A percentile compares a stretch with the other conserved stretches of the same genome.
Conservation (phyloP, 1,284 basidiomycete genomes). For the Trichosporon sp. region DNA sequence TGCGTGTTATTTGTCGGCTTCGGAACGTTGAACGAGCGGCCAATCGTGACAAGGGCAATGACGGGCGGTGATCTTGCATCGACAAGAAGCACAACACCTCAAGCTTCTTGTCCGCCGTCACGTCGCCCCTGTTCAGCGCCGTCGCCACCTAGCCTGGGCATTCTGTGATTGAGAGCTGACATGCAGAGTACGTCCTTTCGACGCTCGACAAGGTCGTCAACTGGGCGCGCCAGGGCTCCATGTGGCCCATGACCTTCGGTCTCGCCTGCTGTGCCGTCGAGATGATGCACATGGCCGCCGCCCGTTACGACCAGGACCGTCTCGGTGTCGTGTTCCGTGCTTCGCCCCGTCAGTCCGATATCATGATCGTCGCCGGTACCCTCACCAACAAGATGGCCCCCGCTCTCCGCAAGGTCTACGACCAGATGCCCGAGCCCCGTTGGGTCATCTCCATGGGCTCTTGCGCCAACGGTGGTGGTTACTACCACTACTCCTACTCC, state of each 20-base stretch:
- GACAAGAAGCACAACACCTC: background rate
- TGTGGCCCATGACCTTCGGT: constrained; percentile 99
- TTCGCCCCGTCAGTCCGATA: constrained; percentile 92
- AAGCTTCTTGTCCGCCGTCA: background rate
- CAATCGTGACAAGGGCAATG: background rate
- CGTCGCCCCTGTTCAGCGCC: too few relatives aligned
- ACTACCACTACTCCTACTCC: constrained; percentile 96
- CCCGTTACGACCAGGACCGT: constrained; percentile 97
- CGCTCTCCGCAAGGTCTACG: constrained; percentile 87
- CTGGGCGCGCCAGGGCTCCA: constrained; percentile 95
- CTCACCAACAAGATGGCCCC: constrained; percentile 99
- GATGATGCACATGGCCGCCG: constrained; percentile 91
- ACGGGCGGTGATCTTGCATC: background rate
- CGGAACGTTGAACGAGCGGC: background rate
- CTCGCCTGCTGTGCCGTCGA: constrained; percentile 98
- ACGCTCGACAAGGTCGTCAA: constrained; percentile 96
- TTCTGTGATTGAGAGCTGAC: constrained; percentile 6
- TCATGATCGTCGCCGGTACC: constrained; percentile 99
- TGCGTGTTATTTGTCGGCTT: constrained; percentile 49
- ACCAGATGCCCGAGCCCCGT: constrained; percentile 93
- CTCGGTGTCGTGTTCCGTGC: constrained; percentile 98
- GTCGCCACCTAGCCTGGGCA: background rate
- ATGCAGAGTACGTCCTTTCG: constrained; percentile 87
- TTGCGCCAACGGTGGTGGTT: constrained; percentile 97
- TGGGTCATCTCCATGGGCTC: constrained; percentile 99